A percentile compares a stretch with the other conserved stretches of the same genome.
Evolutionary conservation across 129 eudicot genomes (phyloP).

Genomic region (Oenanthe sinensis): DNA sequence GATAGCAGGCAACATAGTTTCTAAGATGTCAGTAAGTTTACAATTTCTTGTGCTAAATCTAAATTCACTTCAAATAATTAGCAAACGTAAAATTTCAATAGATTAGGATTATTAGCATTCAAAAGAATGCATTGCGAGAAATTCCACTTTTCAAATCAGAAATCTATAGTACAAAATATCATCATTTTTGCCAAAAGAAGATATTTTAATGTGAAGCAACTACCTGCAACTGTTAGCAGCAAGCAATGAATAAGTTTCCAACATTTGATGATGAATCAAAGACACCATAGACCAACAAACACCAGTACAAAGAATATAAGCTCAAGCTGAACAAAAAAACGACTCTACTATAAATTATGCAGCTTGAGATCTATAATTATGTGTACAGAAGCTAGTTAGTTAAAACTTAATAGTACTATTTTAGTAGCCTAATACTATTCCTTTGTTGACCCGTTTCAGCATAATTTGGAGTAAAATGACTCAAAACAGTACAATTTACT

Average conservation of each 20-base stretch:
- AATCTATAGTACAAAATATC: too few species aligned
- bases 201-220: neutral
- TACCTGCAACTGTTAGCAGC: neutral
- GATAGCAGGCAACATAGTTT: neutral
- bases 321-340: too few species aligned
- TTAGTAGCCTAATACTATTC: too few species aligned
- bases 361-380: too few species aligned
- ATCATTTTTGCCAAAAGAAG: too few species aligned
- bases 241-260: conserved; percentile 10
- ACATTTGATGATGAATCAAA: neutral
- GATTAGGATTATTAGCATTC: neutral
- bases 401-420: too few species aligned
- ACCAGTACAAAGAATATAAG: conserved; percentile 13
- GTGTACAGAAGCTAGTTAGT: too few species aligned
- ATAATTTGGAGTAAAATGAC: too few species aligned
- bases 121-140: neutral
- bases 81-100: neutral
- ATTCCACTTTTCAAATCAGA: too few species aligned
- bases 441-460: too few species aligned
- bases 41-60: neutral
- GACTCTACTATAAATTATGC: too few species aligned
- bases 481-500: too few species aligned
- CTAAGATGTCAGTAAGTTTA: neutral
- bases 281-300: neutral
- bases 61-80: neutral